These are phyloP conservation scores for Blastobotrys proliferans DNA, from an alignment of 1,139 yeast genomes.

Conservation along the genomic window DNA sequence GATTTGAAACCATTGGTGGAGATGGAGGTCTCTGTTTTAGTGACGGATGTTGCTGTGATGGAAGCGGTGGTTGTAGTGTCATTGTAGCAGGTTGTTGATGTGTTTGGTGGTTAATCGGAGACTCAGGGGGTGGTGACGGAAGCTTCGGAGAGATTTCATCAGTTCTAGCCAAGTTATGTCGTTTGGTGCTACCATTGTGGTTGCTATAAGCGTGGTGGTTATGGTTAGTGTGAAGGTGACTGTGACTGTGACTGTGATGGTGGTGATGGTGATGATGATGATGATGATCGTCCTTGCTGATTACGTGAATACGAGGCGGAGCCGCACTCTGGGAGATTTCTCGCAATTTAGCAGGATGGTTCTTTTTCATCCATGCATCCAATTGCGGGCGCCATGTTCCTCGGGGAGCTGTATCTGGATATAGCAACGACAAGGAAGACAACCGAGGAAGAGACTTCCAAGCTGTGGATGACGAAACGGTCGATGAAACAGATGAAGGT, in stretches of 20 bases:
- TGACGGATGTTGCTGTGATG: background rate
- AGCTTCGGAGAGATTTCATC: constrained; percentile 6
- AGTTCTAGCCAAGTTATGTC: background rate
- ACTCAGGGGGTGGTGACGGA: constrained; percentile 15
- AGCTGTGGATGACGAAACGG: no score
- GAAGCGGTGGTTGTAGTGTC: background rate
- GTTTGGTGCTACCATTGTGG: background rate
- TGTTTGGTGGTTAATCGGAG: background rate
- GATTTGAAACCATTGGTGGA: constrained; percentile 1
- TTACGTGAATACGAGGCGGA: constrained; percentile 16
- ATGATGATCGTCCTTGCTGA: constrained; percentile 11
- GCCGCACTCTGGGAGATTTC: constrained; percentile 22
- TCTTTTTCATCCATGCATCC: constrained; percentile 35
- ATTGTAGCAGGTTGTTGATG: background rate
- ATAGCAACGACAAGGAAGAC: constrained; percentile 27
- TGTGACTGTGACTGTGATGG: background rate
- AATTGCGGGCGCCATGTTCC: constrained; percentile 38
- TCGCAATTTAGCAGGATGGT: constrained; percentile 24
- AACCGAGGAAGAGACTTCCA: no score
- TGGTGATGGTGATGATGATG: constrained; percentile 11
- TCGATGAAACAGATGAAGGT: no score
- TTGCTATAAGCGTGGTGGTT: constrained; percentile 4
- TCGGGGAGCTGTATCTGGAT: constrained; percentile 41
- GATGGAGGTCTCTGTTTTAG: no score
- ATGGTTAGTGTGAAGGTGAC: constrained; percentile 2